Base-by-base conservation (phyloP, 1,284 basidiomycete species). In the Bondarzewia mesenterica region DNA sequence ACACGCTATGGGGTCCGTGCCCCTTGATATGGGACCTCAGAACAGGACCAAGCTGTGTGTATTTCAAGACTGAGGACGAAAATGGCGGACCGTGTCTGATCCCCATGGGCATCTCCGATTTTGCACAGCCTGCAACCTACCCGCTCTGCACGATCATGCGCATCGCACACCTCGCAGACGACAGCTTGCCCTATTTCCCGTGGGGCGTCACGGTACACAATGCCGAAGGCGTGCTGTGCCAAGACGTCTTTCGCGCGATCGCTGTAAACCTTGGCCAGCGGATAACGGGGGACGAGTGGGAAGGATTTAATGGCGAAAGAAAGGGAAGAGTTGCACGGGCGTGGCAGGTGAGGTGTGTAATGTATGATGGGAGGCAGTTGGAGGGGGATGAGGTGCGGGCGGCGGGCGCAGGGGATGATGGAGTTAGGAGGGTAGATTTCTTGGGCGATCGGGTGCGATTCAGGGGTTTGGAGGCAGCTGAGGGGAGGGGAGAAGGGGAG, bases 121-220 rank as follows among this genome's bases (percentile, higher is more conserved):
- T 35, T 42, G 60, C 69, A 8, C 77, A 81, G 56, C 78, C 78
- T 0, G 80, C 79, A 14, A 80, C 80, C 5, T 73, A 63, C 58
- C 80, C 80, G 0, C 73, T 77, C 50, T 63, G 79, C 36, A 72
- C 73, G 4, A 67, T 73, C 46, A 69, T 82, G 68, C 69, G 69
- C 50, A 73, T 83, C 60, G 69, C 66, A 43, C 69, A 63, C 5
- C 64, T 82, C 20, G 74, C 72, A 20, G 74, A 75, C 42, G 75
- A 78, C 51, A 62, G 70, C 2, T 62, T 67, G 40, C 63, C 64
- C 0, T 55, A 53, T 10, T 75, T 77, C 54, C 71, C 68, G 8
- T 82, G 80, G 80, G 74, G 76, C 2, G 66, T 80, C 46, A 71
- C 70, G 44, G 69, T 75, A 7, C 48, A 58, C 12, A 77, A 80